A percentile compares a stretch with the other conserved stretches of the same genome.
Evolutionary conservation across 2,329 filamentous ascomycete genomes (phyloP).

Genomic region (Penicillium sp.): DNA sequence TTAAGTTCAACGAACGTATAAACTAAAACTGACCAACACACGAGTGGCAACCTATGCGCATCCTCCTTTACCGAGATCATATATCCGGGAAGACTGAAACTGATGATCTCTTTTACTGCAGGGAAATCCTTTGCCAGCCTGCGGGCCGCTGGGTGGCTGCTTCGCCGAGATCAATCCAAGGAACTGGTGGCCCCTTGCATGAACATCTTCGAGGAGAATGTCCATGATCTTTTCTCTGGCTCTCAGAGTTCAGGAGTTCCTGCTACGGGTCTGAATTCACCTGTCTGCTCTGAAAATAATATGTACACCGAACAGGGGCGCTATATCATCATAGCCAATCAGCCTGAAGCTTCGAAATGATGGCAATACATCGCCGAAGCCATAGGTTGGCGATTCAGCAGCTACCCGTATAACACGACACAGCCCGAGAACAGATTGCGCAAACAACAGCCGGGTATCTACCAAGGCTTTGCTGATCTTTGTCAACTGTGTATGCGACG

Average conservation of each 20-base stretch:
- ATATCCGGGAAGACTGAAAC: neutral
- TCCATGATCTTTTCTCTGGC: conserved; percentile 71
- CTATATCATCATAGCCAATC: neutral
- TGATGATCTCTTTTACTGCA: conserved; percentile 21
- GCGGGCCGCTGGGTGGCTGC: conserved; percentile 72
- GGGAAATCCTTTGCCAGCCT: conserved; percentile 76
- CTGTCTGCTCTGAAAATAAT: too few relatives aligned
- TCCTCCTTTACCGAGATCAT: neutral
- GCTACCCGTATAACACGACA: conserved; percentile 29
- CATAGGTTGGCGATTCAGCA: conserved; percentile 62
- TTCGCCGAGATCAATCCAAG: conserved; percentile 76
- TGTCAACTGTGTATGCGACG: conserved; percentile 57
- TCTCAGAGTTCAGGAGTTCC: conserved; percentile 72
- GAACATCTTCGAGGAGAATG: conserved; percentile 67
- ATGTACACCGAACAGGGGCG: neutral
- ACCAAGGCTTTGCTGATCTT: conserved; percentile 41
- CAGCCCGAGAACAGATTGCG: conserved; percentile 5
- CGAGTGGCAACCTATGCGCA: neutral
- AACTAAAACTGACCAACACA: too few relatives aligned
- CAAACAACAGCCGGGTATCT: neutral
- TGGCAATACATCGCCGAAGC: neutral
- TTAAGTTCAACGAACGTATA: too few relatives aligned
- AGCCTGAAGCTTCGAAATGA: neutral
- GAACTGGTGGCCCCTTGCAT: conserved; percentile 70
- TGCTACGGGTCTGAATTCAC: conserved; percentile 59